Conservation (phyloP, 208 protist genomes). For the Crithidia bombi region DNA sequence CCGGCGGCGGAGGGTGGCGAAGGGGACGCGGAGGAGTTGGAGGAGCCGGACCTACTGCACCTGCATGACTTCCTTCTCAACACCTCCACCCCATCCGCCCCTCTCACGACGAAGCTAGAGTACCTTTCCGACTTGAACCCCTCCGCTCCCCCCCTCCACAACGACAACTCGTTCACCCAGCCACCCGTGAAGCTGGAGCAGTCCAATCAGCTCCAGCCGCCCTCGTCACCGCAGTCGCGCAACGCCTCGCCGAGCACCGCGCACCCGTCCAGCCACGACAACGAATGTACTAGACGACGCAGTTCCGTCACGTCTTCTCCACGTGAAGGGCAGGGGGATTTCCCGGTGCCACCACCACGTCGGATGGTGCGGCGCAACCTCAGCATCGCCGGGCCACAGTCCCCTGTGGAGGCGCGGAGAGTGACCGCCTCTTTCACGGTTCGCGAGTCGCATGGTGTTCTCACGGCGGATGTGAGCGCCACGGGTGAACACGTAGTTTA, state of each 20-base stretch:
- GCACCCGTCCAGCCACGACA: not conserved
- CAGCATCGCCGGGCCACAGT: not conserved
- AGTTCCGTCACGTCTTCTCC: too few relatives aligned
- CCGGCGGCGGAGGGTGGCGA: too few relatives aligned
- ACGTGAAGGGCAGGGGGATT: not conserved
- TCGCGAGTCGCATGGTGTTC: conserved; percentile 1
- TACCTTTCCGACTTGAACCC: not conserved
- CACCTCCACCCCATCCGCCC: not conserved
- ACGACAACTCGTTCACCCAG: conserved; percentile 1
- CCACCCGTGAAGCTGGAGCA: not conserved
- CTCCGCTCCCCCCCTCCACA: not conserved
- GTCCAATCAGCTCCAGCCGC: not conserved
- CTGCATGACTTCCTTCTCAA: conserved; percentile 17
- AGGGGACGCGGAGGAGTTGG: not conserved
- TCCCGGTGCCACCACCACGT: not conserved
- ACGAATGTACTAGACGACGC: too few relatives aligned
- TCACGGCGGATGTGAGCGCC: not conserved
- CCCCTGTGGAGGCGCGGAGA: too few relatives aligned
- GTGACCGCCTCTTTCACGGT: not conserved
- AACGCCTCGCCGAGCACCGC: not conserved
- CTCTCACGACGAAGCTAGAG: not conserved
- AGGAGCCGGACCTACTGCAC: conserved; percentile 3
- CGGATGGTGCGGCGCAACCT: conserved; percentile 1
- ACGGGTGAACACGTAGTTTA: not conserved
- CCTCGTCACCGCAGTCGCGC: not conserved